Base-by-base conservation (phyloP, 768 basidiomycete genomes). In the Xerocomus spinulosus region DNA sequence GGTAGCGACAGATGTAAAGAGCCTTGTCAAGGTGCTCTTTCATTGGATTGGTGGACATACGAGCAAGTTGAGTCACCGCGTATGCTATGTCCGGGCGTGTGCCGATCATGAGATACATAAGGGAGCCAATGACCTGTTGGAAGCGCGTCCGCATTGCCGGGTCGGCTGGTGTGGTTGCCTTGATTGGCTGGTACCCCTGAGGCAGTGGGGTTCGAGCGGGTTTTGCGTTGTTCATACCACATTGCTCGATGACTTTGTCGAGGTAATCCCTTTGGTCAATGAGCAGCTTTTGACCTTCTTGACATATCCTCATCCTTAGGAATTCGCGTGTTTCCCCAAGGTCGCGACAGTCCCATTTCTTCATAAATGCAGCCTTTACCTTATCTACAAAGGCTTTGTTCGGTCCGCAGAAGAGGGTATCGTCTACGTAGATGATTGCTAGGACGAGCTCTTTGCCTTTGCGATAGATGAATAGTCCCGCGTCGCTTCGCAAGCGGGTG, bases 31-130 rank as follows among this genome's bases (percentile, higher is more conserved):
- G 36, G 28, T 43, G 29, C 14, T 45, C 43, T 17, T 44, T 8
- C 5, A 18, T 18, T n/a, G 41, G 47, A 17, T 48, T 47, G 46
- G 34, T 23, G 13, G 43, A 15, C 24, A 49, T 55, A 9, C 47
- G 60, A 3, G 58, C 56, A 3, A 70, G 42, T 35, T 54, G 38
- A 21, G 53, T 52, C 1, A 67, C 60, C 6, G 64, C 61, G 55
- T 56, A 70, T 4, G 62, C 39, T 24, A 71, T 64, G 44, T 71
- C 65, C 3, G 65, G 67, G 5, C 55, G 50, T 5, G 68, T 68
- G 6, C 50, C 57, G 4, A 66, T 40, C 24, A 55, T 43, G 3
- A 63, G 49, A 41, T 72, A 70, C 48, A 63, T 53, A 3, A 69
- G 49, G 3, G 55, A 52, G 2, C 67, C 63, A 24, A 58, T 46